Percentiles rank a stretch among this genome's conserved stretches.
Conservation (phyloP, 1,284 basidiomycete genomes). For the Malassezia caprae region DNA sequence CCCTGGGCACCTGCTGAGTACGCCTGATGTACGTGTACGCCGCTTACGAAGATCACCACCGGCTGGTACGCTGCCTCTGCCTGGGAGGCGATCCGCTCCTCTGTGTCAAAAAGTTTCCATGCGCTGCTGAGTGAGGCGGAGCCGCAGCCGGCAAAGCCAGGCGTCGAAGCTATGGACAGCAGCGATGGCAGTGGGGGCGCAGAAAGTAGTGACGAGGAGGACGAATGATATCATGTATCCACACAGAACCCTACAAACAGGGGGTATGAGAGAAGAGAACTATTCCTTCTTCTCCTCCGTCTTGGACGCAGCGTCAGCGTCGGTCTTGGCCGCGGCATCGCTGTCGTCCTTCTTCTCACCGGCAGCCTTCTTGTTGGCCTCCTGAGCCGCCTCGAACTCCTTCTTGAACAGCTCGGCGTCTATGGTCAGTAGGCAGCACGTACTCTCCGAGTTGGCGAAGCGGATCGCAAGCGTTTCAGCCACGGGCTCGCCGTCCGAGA, state of each 20-base stretch:
- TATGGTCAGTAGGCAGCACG: slow-evolving; percentile 49
- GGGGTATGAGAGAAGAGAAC: slow-evolving; percentile 5
- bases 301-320: slow-evolving; percentile 18
- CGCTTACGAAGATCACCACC: slow-evolving; percentile 15
- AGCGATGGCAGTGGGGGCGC: background rate
- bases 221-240: background rate
- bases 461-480: slow-evolving; percentile 94
- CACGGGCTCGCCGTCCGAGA: slow-evolving; percentile 66
- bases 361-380: slow-evolving; percentile 25
- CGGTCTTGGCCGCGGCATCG: background rate
- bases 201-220: background rate
- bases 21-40: slow-evolving; percentile 14
- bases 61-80: slow-evolving; percentile 33
- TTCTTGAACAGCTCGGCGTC: slow-evolving; percentile 45
- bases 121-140: slow-evolving; percentile 8
- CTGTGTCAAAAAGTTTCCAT: slow-evolving; percentile 24
- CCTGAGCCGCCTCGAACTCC: slow-evolving; percentile 40
- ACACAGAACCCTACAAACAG: background rate
- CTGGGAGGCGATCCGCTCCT: slow-evolving; percentile 25
- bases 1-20: background rate
- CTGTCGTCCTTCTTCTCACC: slow-evolving; percentile 13
- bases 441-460: slow-evolving; percentile 93
- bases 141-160: background rate
- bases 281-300: slow-evolving; percentile 13
- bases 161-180: background rate